Conservation (phyloP, 306 rosid species). For the Fragaria ananassa region DNA sequence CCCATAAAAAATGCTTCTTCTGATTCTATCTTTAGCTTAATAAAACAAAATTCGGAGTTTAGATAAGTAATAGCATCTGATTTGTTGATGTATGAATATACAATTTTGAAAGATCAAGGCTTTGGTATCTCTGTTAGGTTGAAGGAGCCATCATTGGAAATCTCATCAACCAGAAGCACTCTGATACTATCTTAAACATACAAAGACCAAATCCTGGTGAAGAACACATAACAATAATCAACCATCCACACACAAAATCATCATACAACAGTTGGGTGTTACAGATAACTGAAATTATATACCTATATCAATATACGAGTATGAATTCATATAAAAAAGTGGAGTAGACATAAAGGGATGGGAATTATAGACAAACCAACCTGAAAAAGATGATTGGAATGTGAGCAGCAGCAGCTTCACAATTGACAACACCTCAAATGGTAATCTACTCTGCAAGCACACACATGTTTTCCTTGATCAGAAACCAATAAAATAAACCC, state of each 20-base stretch:
- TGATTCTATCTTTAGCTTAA: not conserved
- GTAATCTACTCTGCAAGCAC: slow-evolving; percentile 54
- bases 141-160: not conserved
- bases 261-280: not conserved
- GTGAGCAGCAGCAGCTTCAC: slow-evolving; percentile 1
- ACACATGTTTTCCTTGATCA: not conserved
- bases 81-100: not conserved
- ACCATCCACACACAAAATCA: not conserved
- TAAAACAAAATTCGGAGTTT: not conserved
- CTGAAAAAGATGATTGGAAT: not conserved
- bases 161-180: not conserved
- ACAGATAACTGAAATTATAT: not conserved
- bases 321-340: too few relatives aligned
- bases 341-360: not conserved
- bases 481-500: not conserved
- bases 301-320: not conserved
- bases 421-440: slow-evolving; percentile 12
- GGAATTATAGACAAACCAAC: slow-evolving; percentile 25
- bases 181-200: not conserved
- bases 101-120: not conserved
- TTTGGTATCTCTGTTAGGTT: not conserved
- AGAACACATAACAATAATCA: not conserved
- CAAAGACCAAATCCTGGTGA: not conserved
- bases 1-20: not conserved
- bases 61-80: not conserved